Base-by-base conservation (phyloP, 257 asterid species). In the Solanum corneliomulleri region DNA sequence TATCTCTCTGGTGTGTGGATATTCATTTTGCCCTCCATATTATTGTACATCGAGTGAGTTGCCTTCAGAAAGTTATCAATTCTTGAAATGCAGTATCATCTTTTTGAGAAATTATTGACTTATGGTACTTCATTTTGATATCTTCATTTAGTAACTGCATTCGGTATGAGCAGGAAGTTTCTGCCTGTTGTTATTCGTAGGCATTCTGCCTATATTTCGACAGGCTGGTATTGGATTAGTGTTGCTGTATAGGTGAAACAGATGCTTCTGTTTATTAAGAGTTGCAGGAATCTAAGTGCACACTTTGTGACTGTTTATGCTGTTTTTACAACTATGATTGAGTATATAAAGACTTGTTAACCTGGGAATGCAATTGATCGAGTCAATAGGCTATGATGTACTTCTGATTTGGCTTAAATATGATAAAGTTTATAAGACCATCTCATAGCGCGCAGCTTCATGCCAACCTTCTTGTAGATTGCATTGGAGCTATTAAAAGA, bases 401-500 rank as follows among this genome's bases (percentile, higher is more conserved):
- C 39, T 39, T 7, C 23, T 37, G 82, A 39, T 37, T 39, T 75
- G 82, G 52, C 56, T 39, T 23, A 13, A 75, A 75, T 75, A 75
- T 23, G 56, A 39, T 39, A 8, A 8, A 39, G 56, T 16, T 39
- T 39, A 75, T 35, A 93, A 18, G 11, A 92, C 92, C 92, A 91
- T 91, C 83, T 91, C 95, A 47, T 88, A 91, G 11, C 86, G 89
- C 90, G 89, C 1, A 84, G 82, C 83, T 66, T 87, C 88, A 70
- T 86, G 8, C 33, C 88, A 9, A 89, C 92, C 66, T 72, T 87
- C 64, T 91, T 89, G 83, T 89, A 89, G 16, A 90, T 89, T 37
- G 90, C 90, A 78, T 91, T 90, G 0, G 90, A 81, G 85, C 89
- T 86, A 16, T 81, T 84, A 33, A 92, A 93, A 20, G 95, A 91